These are phyloP conservation scores for Lindgomyces ingoldianus DNA, from an alignment of 495 filamentous ascomycete genomes.

Conservation along the genomic window DNA sequence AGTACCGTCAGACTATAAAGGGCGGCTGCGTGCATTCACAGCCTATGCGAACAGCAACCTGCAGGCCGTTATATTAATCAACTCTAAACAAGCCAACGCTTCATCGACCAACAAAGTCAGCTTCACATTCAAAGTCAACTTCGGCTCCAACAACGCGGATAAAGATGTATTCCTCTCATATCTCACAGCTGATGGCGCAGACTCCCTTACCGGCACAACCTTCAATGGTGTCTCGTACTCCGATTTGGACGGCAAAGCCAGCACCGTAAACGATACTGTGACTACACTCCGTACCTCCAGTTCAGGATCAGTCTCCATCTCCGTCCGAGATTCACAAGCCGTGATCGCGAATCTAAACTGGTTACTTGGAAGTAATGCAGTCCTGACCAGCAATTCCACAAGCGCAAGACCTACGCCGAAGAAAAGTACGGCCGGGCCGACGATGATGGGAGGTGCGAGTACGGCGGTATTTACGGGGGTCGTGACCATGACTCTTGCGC, in stretches of 20 bases:
- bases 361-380: conserved; percentile 29
- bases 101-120: conserved; percentile 31
- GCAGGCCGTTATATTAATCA: conserved; percentile 42
- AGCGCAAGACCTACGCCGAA: background rate
- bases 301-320: conserved; percentile 33
- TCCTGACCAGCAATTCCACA: conserved; percentile 6
- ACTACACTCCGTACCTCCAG: conserved; percentile 23
- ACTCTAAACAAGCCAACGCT: conserved; percentile 37
- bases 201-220: conserved; percentile 37
- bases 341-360: conserved; percentile 34
- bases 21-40: conserved; percentile 38
- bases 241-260: conserved; percentile 38
- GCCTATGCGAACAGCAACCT: conserved; percentile 39
- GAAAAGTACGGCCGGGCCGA: conserved; percentile 14
- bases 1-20: conserved; percentile 29
- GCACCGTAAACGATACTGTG: conserved; percentile 18
- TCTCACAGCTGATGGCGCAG: conserved; percentile 42
- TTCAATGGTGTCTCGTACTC: conserved; percentile 47
- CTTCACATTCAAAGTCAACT: conserved; percentile 34
- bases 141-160: conserved; percentile 26
- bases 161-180: conserved; percentile 41
- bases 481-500: conserved; percentile 18
- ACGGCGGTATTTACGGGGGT: conserved; percentile 14
- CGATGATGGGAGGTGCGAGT: background rate
- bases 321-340: conserved; percentile 40